These are phyloP conservation scores for Neurospora sp. DNA, from an alignment of 495 filamentous ascomycete genomes.

Conservation along the genomic window DNA sequence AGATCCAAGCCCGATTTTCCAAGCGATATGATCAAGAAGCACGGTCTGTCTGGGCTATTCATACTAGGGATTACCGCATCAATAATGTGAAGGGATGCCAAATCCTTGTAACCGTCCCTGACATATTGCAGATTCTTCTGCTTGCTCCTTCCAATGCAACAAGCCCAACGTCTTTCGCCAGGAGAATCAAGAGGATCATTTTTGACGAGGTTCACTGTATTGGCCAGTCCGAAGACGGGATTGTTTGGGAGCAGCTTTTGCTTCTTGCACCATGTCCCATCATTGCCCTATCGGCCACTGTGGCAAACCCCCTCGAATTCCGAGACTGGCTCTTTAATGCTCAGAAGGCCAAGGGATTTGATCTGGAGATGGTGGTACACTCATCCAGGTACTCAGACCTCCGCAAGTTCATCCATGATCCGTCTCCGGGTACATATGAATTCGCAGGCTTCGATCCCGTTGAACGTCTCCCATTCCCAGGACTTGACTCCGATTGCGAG, in stretches of 20 bases:
- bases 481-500: conserved; percentile 36
- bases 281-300: conserved; percentile 69
- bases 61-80: conserved; percentile 62
- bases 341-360: conserved; percentile 38
- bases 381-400: conserved; percentile 61
- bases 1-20: conserved; percentile 52
- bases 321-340: conserved; percentile 53
- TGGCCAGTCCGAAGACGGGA: conserved; percentile 64
- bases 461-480: conserved; percentile 22
- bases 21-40: conserved; percentile 47
- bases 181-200: conserved; percentile 59
- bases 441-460: conserved; percentile 43
- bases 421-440: conserved; percentile 36
- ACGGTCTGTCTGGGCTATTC: conserved; percentile 67
- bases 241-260: conserved; percentile 74
- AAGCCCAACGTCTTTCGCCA: conserved; percentile 43
- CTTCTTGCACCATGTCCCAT: conserved; percentile 67
- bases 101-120: conserved; percentile 65
- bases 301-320: conserved; percentile 66
- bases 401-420: conserved; percentile 53
- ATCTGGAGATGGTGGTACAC: conserved; percentile 57
- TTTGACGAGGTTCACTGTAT: conserved; percentile 82
- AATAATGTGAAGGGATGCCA: conserved; percentile 64
- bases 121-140: conserved; percentile 72
- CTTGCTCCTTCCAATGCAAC: conserved; percentile 56